These are phyloP conservation scores for Podosphaera xanthii DNA, from an alignment of 2,329 filamentous ascomycete species.

Conservation along the genomic window DNA sequence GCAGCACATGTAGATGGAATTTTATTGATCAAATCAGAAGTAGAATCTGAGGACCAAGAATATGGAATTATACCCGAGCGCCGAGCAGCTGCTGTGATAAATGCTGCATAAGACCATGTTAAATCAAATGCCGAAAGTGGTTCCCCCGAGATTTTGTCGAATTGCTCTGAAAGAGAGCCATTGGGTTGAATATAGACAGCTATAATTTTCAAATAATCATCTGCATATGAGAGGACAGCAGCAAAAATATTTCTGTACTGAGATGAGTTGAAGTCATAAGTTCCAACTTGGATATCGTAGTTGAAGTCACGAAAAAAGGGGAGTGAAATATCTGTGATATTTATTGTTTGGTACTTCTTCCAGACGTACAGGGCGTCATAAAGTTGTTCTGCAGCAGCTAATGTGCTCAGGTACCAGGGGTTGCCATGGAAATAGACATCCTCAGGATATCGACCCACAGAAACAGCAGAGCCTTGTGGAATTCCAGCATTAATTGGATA, in stretches of 20 bases:
- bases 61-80: constrained; percentile 30
- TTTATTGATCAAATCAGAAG: constrained; percentile 2
- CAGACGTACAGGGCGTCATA: constrained; percentile 57
- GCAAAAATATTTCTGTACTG: constrained; percentile 39
- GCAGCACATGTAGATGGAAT: constrained; percentile 27
- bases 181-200: constrained; percentile 28
- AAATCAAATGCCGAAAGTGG: constrained; percentile 42
- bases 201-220: constrained; percentile 28
- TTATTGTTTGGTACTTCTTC: constrained; percentile 37
- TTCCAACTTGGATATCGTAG: constrained; percentile 34
- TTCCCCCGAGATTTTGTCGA: constrained; percentile 25
- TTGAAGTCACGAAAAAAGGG: constrained; percentile 49
- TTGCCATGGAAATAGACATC: constrained; percentile 59
- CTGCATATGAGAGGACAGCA: constrained; percentile 39
- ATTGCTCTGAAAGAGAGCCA: constrained; percentile 48
- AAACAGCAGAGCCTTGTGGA: constrained; percentile 31
- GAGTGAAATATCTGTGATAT: constrained; percentile 39
- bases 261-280: constrained; percentile 33
- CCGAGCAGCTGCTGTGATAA: constrained; percentile 38
- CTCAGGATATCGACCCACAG: constrained; percentile 45
- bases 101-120: constrained; percentile 52
- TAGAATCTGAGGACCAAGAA: constrained; percentile 28
- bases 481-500: constrained; percentile 49
- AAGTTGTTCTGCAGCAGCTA: constrained; percentile 59
- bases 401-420: constrained; percentile 58